phyloP scores from a whole-genome alignment of 129 eudicot genomes.

The Centrapalus pauciflorus region DNA sequence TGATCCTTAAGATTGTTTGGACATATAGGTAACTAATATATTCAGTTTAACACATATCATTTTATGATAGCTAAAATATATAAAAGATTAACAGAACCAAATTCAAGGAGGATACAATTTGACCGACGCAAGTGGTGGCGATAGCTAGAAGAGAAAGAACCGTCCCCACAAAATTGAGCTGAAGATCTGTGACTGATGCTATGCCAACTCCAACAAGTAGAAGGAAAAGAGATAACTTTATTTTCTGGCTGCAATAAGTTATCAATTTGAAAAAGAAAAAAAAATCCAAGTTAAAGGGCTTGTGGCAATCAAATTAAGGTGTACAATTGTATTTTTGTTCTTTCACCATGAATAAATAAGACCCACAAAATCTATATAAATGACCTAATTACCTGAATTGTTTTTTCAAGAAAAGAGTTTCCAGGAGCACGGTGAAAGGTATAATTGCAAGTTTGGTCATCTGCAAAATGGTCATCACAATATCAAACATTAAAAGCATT shows the following conservation, averaged over 20 bases:
- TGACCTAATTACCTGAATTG: conserved; percentile 72
- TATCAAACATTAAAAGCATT: background rate
- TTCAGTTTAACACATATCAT: too few relatives aligned
- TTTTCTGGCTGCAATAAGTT: conserved; percentile 46
- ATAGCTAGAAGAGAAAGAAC: conserved; percentile 60
- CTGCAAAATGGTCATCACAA: conserved; percentile 24
- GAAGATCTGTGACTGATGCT: conserved; percentile 68
- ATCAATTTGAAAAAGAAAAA: background rate
- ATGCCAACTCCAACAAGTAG: conserved; percentile 71
- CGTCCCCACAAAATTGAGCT: conserved; percentile 59
- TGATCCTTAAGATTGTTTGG: background rate
- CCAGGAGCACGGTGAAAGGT: conserved; percentile 66
- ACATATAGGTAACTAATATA: too few relatives aligned
- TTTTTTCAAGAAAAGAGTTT: conserved; percentile 54
- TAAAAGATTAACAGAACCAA: background rate
- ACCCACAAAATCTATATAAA: too few relatives aligned
- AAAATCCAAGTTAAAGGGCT: background rate
- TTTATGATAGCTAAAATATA: background rate
- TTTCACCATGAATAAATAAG: background rate
- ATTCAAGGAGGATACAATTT: conserved; percentile 51
- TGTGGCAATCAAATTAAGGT: too few relatives aligned
- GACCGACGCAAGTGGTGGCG: conserved; percentile 65
- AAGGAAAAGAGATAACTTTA: conserved; percentile 48
- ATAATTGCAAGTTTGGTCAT: conserved; percentile 75
- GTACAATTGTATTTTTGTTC: too few relatives aligned